Evolutionary conservation across 192 early-diverging fungal genomes (phyloP), one percentile per base, ranked within the genome.

Genomic region (Jimgerdemannia lactiflua): DNA sequence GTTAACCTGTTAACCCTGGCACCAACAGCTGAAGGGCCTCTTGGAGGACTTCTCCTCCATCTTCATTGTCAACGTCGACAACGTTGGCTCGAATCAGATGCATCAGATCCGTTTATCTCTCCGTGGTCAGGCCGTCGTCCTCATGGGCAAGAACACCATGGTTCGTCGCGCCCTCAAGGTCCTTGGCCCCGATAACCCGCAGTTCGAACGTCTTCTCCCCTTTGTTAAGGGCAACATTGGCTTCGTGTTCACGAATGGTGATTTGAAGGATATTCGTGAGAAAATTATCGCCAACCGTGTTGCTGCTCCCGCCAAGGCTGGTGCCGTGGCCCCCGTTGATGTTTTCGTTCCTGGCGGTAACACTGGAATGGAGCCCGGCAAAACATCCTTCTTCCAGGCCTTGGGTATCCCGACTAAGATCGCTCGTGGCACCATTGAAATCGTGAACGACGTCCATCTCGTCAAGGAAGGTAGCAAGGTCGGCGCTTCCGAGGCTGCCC

Each of bases 91-190:
- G 83, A 98, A 98, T 94, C 98, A 99, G 89, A 98, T 99, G 97
- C 98, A 99, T 91, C 92, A 97, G 81, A 95, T 98, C 83, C 93
- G 94, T 88, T 88, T 88, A 81, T 78, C 91, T 70, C 92, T 99
- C 84, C 96, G 98, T 86, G 94, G 94, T 70, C 84, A 92, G 59
- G 96, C 90, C 76, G 93, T 91, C 83, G 91, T 99, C 67, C 93
- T 99, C 72, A 99, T 99, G 98, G 98, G 97, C 80, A 99, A 99
- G 93, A 99, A 99, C 94, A 98, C 98, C 85, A 99, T 98, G 96
- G 95, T 99, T 67, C 95, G 97, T 77, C 89, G 92, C 84, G 91
- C 89, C 59, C 86, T 94, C 77, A 88, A 86, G 80, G 78, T 79
- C 64, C 79, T 94, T 70, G 74, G 89, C 65, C 41, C 73, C 71